Conservation (phyloP, 257 asterid species). For the Fraxinus quadrangulata region DNA sequence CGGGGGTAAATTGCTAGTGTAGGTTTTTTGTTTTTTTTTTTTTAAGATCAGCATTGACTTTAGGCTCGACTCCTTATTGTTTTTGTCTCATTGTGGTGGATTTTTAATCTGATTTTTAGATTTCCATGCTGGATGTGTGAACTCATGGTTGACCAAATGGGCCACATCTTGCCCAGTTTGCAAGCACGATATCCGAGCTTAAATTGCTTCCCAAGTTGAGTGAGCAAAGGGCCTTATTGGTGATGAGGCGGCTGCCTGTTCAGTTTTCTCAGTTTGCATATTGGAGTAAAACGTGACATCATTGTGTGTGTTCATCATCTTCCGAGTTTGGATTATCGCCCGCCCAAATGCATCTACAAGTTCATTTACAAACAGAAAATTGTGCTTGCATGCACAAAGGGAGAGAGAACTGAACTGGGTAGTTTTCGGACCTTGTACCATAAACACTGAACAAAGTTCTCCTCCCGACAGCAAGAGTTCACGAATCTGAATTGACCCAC, state of each 20-base stretch:
- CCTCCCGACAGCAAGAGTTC: too few species aligned
- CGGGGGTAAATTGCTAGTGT: not conserved
- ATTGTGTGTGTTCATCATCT: not conserved
- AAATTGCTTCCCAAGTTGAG: slow-evolving; percentile 15
- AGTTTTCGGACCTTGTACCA: too few species aligned
- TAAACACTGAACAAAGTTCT: too few species aligned
- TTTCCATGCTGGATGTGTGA: slow-evolving; percentile 35
- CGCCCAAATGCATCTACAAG: not conserved
- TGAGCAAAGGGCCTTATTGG: slow-evolving; percentile 4
- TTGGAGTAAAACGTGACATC: not conserved
- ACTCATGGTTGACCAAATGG: slow-evolving; percentile 36
- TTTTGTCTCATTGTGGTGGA: not conserved
- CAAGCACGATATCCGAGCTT: slow-evolving; percentile 30
- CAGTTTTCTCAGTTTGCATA: not conserved
- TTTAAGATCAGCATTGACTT: not conserved
- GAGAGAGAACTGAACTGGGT: too few species aligned
- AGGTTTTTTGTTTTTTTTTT: not conserved
- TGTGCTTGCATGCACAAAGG: too few species aligned
- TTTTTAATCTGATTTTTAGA: slow-evolving; percentile 11
- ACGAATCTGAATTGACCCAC: too few species aligned
- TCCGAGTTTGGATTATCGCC: not conserved
- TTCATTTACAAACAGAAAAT: not conserved
- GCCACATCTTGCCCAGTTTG: slow-evolving; percentile 38
- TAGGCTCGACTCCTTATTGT: not conserved
- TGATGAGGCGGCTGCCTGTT: not conserved